Percentiles rank a stretch among this genome's conserved stretches.
Conservation (phyloP, 225 moss, liverwort and hornwort species). For the Pseudoscleropodium purum region DNA sequence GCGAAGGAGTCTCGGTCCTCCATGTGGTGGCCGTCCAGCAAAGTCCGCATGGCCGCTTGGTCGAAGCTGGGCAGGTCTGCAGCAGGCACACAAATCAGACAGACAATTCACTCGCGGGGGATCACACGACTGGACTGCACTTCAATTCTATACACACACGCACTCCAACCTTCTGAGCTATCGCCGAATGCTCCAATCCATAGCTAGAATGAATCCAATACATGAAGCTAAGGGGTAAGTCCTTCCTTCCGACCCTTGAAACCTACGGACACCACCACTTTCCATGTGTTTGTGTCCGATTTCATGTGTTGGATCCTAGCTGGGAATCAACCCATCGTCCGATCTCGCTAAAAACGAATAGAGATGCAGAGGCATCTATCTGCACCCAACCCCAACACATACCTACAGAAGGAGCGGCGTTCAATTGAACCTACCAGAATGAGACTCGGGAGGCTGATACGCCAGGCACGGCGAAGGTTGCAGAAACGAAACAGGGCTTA, state of each 20-base stretch:
- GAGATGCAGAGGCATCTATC: not conserved
- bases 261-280: not conserved
- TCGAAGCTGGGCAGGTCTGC: conserved; percentile 63
- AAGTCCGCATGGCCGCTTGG: conserved; percentile 41
- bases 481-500: conserved; percentile 24
- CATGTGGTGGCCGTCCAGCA: conserved; percentile 78
- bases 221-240: not conserved
- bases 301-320: not conserved
- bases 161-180: not conserved
- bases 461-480: conserved; percentile 30
- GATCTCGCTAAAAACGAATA: not conserved
- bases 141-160: not conserved
- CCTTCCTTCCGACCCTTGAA: not conserved
- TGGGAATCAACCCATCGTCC: not conserved
- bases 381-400: not conserved
- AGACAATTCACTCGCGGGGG: not conserved
- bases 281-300: not conserved
- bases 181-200: not conserved
- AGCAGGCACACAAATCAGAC: not conserved
- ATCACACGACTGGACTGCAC: not conserved
- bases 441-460: conserved; percentile 31
- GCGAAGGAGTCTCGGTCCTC: conserved; percentile 39
- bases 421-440: conserved; percentile 14
- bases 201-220: not conserved
- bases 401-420: not conserved